phyloP scores from a whole-genome alignment of 2,329 filamentous ascomycete species.

The Diaporthe vaccinii region DNA sequence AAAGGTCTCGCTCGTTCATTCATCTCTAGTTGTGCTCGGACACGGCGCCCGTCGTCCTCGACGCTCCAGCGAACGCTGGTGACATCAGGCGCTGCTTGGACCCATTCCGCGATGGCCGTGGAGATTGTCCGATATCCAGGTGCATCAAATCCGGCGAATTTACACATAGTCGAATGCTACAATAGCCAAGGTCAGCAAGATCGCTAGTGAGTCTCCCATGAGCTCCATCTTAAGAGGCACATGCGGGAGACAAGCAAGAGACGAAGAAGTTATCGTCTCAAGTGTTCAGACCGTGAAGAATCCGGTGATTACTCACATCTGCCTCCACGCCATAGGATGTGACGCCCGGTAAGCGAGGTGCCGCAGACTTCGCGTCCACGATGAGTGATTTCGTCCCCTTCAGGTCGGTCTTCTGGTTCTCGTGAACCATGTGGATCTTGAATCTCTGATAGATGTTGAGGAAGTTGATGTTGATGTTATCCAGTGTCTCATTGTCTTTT shows the following conservation, averaged over 20 bases:
- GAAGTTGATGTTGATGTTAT: conserved; percentile 81
- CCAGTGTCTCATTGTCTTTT: conserved; percentile 79
- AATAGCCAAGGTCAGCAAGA: not conserved
- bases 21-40: conserved; percentile 59
- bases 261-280: no score
- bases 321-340: conserved; percentile 82
- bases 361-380: conserved; percentile 78
- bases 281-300: no score
- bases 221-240: not conserved
- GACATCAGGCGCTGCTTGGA: conserved; percentile 65
- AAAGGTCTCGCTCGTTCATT: conserved; percentile 60
- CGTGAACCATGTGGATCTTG: conserved; percentile 82
- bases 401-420: conserved; percentile 79
- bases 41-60: conserved; percentile 67
- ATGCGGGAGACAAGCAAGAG: not conserved
- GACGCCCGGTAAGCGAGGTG: conserved; percentile 77
- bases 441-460: conserved; percentile 79
- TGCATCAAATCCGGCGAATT: conserved; percentile 73
- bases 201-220: not conserved
- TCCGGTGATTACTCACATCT: conserved; percentile 49
- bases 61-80: conserved; percentile 71
- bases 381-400: conserved; percentile 70
- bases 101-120: conserved; percentile 65
- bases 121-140: conserved; percentile 73
- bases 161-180: conserved; percentile 78